Evolutionary conservation across 2,329 filamentous ascomycete species (phyloP), one percentile per base, ranked within the genome.

Genomic region (Daldinia sp.): DNA sequence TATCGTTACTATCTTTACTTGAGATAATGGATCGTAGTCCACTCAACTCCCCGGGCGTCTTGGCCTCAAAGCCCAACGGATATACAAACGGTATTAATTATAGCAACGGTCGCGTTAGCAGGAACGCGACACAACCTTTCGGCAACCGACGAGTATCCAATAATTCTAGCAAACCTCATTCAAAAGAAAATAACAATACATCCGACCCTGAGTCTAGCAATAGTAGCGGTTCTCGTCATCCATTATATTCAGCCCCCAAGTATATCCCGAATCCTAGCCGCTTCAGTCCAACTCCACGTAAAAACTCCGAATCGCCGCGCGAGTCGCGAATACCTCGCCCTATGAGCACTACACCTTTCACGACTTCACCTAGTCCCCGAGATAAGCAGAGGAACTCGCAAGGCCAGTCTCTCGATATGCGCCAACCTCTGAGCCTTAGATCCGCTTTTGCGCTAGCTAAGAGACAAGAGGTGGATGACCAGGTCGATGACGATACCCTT

Each of bases 321-420:
- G 67, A 68, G 30, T 69, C 72, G 27, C 71, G 71, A 52, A 74
- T 74, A 51, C 72, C 72, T 39, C 71, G 64, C 23, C 70, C 68
- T 27, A 71, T 61, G 30, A 62, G 34, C 17, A 50, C 63, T 17
- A 53, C 58, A 53, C 49, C 41, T 47, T 21, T 43, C 15, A 35
- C 37, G 11, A 29, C 56, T 7, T 52, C 61, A 43, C 41, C 56
- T 27, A 56, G 23, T 43, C 54, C 21, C 13, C 47, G 51, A 30
- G 61, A 41, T 41, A 68, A 35, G 35, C 59, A 10, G 29, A 59
- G 19, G 23, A 61, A 35, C 5, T 32, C 34, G 4, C 61, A 58
- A 34, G 41, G 25, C 5, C 61, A 58, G 34, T 59, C 61, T 29
- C 49, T 61, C 35, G 63, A 66, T 17, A 73, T 74, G 71, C 72